Conservation (phyloP, 345 rosid species). For the Trapa incisa region DNA sequence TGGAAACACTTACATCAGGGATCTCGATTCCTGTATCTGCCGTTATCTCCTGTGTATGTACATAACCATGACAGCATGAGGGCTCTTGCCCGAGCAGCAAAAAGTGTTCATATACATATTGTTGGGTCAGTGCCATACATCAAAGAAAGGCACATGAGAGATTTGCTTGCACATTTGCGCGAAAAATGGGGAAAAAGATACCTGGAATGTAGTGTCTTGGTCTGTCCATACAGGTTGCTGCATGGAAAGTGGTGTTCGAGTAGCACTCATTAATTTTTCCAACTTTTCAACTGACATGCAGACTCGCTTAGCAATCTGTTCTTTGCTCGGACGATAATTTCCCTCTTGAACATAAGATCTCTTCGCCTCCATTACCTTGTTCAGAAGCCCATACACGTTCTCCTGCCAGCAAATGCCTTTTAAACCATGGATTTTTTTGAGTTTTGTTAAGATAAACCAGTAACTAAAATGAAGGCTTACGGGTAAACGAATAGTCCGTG, state of each 20-base stretch:
- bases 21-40: slow-evolving; percentile 53
- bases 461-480: slow-evolving; percentile 22
- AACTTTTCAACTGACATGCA: slow-evolving; percentile 55
- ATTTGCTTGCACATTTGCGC: neutral
- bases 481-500: slow-evolving; percentile 76
- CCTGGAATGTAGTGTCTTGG: slow-evolving; percentile 69
- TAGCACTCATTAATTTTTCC: slow-evolving; percentile 29
- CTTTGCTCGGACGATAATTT: slow-evolving; percentile 38
- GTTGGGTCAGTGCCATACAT: neutral
- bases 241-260: slow-evolving; percentile 62
- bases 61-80: neutral
- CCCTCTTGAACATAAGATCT: slow-evolving; percentile 46
- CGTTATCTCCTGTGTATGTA: slow-evolving; percentile 53
- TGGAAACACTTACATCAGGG: slow-evolving; percentile 46
- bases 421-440: neutral
- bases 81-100: neutral
- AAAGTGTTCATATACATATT: neutral
- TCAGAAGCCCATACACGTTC: slow-evolving; percentile 35
- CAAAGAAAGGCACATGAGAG: neutral
- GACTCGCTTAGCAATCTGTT: slow-evolving; percentile 50
- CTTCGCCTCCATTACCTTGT: slow-evolving; percentile 59
- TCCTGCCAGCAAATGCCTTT: slow-evolving; percentile 32
- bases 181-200: slow-evolving; percentile 9
- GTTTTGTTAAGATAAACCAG: neutral
- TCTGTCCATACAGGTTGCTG: slow-evolving; percentile 69